These are phyloP conservation scores for Diaporthe citri DNA, from an alignment of 2,329 filamentous ascomycete species.

Conservation along the genomic window DNA sequence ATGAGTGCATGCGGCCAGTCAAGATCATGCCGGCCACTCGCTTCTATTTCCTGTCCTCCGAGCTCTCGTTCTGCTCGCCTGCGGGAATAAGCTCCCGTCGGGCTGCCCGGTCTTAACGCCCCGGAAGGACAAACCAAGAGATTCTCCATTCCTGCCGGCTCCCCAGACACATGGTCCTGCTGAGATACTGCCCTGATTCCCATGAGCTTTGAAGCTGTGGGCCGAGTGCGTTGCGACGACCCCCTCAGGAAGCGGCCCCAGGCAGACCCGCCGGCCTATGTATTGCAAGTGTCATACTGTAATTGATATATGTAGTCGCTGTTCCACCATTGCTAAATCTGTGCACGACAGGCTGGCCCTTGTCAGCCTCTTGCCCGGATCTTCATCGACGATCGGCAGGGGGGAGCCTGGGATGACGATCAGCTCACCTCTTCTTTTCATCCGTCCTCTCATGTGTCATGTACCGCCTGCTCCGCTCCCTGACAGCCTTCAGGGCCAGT, in stretches of 20 bases:
- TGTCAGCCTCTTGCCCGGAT: conserved; percentile 26
- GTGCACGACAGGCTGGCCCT: conserved; percentile 4
- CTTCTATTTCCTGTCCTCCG: conserved; percentile 20
- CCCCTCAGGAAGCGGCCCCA: not conserved
- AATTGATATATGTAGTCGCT: not conserved
- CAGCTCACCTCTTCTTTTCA: conserved; percentile 9
- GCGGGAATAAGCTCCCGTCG: conserved; percentile 17
- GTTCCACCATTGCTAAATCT: not conserved
- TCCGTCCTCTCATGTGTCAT: conserved; percentile 24
- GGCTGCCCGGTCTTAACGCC: conserved; percentile 1
- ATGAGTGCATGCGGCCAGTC: too few species aligned
- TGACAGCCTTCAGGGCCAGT: not conserved
- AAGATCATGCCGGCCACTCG: not conserved
- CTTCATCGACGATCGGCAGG: conserved; percentile 24
- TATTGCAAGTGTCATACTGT: not conserved
- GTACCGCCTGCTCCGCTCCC: conserved; percentile 1
- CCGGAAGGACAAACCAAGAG: not conserved
- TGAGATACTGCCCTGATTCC: not conserved
- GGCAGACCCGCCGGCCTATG: not conserved
- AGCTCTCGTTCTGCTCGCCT: not conserved
- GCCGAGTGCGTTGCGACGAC: not conserved
- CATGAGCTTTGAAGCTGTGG: not conserved
- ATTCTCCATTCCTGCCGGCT: not conserved
- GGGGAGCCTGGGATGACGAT: conserved; percentile 25
- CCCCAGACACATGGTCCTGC: not conserved